Evolutionary conservation across 1,139 yeast species (phyloP).

Genomic region (Trichomonascaceae sp.): DNA sequence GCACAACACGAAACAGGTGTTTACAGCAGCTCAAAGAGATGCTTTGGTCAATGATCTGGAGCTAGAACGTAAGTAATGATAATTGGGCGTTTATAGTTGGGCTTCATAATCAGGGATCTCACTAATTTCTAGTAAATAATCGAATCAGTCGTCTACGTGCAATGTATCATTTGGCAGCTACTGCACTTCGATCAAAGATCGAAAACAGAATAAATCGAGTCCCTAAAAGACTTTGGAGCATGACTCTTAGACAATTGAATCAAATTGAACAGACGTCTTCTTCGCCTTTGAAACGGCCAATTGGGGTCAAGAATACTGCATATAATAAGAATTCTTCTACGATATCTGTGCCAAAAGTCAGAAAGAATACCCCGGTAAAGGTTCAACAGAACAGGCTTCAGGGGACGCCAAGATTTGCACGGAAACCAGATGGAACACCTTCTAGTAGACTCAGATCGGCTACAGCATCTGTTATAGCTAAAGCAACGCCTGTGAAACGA

Average conservation of each 20-base stretch:
- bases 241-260: constrained; percentile 32
- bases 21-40: constrained; percentile 26
- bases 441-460: background rate
- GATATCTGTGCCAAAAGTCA: constrained; percentile 4
- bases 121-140: constrained; percentile 20
- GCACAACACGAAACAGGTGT: background rate
- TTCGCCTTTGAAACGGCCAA: constrained; percentile 7
- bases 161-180: constrained; percentile 30
- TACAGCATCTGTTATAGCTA: constrained; percentile 7
- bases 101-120: too few species aligned
- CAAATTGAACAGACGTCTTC: constrained; percentile 10
- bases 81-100: too few species aligned
- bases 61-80: constrained; percentile 23
- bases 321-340: background rate
- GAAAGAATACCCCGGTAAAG: constrained; percentile 1
- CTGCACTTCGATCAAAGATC: constrained; percentile 33
- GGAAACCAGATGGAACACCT: background rate
- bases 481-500: constrained; percentile 9
- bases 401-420: background rate
- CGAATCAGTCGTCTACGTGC: constrained; percentile 29
- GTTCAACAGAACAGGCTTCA: background rate
- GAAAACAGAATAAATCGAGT: constrained; percentile 37
- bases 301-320: background rate
- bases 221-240: constrained; percentile 39
- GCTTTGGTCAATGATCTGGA: constrained; percentile 26